Evolutionary conservation across 2,329 filamentous ascomycete genomes (phyloP), one percentile per base, ranked within the genome.

Genomic region (Cadophora sp.): DNA sequence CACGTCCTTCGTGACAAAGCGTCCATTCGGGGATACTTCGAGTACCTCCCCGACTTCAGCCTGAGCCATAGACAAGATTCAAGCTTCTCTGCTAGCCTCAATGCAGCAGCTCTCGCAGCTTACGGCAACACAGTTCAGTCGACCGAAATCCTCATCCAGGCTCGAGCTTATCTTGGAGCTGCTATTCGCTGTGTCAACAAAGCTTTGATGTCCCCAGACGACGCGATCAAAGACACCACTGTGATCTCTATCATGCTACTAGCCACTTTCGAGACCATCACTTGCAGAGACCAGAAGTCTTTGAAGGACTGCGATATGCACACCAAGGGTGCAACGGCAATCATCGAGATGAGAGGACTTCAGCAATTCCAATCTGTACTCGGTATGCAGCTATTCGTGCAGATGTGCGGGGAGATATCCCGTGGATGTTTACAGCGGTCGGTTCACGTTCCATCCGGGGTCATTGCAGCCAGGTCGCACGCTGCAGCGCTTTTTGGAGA

Each of bases 91-190:
- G 40, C 68, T 11, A 69, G 69, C 73, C 84, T 86, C 78, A 82
- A 82, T 1, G 84, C 85, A 19, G 84, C 86, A 5, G 84, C 84
- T 24, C 79, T 87, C 27, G 81, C 83, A 46, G 83, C 82, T 24
- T 76, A 86, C 29, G 82, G 84, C 19, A 82, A 83, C 69, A 77
- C 43, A 7, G 63, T 37, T 3, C 64, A 68, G 46, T 67, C 69
- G 22, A 70, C 75, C 1, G 77, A 81, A n/a, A 78, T 83, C 6
- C 81, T 85, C 76, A 79, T 80, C 4, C 80, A 80, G 27, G 60
- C 46, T 50, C 60, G 60, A 26, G 4, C 11, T 22, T 19, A 51
- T 29, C 48, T 50, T 22, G 46, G 29, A 19, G 14, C 27, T 50
- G 43, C 60, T 8, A 29, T 62, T 50, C 40, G 48, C 7, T 34